Evolutionary conservation across 2,329 filamentous ascomycete genomes (phyloP).

Genomic region (Periglandula ipomoeae): DNA sequence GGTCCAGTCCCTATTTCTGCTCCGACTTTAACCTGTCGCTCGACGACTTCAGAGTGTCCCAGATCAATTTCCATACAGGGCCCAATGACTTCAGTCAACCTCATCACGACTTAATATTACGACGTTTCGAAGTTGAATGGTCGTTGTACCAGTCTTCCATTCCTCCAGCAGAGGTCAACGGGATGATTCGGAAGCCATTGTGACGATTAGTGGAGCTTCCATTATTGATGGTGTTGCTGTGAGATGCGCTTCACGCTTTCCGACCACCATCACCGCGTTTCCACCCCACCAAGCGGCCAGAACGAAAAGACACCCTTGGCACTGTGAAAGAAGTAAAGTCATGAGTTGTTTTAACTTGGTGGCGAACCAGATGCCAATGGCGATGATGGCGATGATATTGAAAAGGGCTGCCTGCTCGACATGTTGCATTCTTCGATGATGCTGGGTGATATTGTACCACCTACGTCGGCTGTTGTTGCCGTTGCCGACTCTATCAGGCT

Average conservation of each 20-base stretch:
- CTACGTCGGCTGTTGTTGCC: too few species aligned
- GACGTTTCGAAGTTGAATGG: neutral
- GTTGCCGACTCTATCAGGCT: too few species aligned
- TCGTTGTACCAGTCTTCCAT: neutral
- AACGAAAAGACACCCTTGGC: neutral
- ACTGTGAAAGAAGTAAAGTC: neutral
- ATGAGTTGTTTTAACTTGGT: neutral
- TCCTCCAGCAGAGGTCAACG: neutral
- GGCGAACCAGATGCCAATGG: too few species aligned
- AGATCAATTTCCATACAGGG: too few species aligned
- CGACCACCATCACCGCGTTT: neutral
- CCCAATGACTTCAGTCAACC: too few species aligned
- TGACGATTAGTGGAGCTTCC: neutral
- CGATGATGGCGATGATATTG: too few species aligned
- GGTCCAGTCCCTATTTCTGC: neutral
- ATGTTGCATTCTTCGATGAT: neutral
- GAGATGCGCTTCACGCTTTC: neutral
- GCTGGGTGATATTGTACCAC: neutral
- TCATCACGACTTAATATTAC: neutral
- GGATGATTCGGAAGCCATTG: slow-evolving; percentile 1
- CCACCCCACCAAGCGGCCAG: slow-evolving; percentile 6
- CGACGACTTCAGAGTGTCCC: neutral
- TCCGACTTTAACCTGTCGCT: neutral
- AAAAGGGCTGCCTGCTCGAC: neutral
- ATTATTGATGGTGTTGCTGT: neutral